These are phyloP conservation scores for Trichoderma sp. DNA, from an alignment of 2,329 filamentous ascomycete genomes.

Conservation along the genomic window DNA sequence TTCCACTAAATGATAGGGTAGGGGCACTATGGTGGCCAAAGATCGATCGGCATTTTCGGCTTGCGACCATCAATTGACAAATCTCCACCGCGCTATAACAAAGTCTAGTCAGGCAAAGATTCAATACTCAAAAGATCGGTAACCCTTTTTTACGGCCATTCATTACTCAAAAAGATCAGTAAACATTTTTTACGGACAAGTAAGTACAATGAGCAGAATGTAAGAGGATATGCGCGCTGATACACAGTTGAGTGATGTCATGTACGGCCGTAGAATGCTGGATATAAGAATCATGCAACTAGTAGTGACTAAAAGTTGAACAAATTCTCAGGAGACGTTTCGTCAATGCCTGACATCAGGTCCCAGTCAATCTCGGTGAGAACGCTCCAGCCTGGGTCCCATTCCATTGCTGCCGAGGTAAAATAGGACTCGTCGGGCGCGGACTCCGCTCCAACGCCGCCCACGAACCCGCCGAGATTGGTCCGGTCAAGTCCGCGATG, in stretches of 20 bases:
- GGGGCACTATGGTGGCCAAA: neutral
- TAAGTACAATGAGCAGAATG: neutral
- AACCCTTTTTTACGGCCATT: neutral
- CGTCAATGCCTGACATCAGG: constrained; percentile 8
- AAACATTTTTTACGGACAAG: neutral
- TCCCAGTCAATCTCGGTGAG: constrained; percentile 22
- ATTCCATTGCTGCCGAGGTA: constrained; percentile 17
- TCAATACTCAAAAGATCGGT: neutral
- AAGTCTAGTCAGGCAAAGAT: neutral
- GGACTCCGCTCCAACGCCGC: neutral
- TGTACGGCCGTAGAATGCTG: neutral
- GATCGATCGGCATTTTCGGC: neutral
- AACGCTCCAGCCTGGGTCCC: constrained; percentile 24
- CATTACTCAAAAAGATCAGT: too few relatives aligned
- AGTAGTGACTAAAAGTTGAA: neutral
- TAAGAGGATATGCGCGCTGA: neutral
- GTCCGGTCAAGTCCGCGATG: constrained; percentile 17
- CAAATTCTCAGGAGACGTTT: constrained; percentile 6
- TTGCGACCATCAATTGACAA: neutral
- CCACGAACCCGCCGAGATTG: constrained; percentile 16
- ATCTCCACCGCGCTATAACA: neutral
- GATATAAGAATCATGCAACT: neutral
- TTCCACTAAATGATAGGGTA: neutral
- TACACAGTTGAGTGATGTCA: neutral
- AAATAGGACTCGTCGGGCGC: constrained; percentile 6